Base-by-base conservation (phyloP, 169 alveolate genomes). In the Miamiensis avidus region DNA sequence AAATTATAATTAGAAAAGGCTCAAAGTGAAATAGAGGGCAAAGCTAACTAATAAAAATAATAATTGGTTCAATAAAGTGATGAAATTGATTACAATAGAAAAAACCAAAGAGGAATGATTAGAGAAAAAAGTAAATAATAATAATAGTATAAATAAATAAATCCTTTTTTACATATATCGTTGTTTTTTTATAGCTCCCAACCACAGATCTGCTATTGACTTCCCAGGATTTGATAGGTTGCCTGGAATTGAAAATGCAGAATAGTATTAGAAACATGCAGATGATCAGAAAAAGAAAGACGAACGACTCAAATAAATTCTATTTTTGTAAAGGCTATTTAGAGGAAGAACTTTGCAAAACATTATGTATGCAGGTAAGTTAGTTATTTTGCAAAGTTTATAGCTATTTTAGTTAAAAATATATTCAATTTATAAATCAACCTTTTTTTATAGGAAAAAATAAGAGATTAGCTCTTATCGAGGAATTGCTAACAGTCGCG, bases 311-410 rank as follows among this genome's bases (percentile, higher is more conserved):
- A 82, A 89, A 81, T 98, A 98, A 28, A 96, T 94, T 27, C 83
- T 97, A 0, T 93, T 98, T 25, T 92, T 98, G 83, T 97, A 96
- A 92, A 91, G 98, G 82, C 89, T 98, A 81, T 85, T 98, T 32
- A 94, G 99, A 75, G 99, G 98, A 64, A 92, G 98, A 82, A 97
- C 98, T 77, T 94, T 93, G 83, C 97, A 96, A 89, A 95, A 97
- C 73, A 91, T 93, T 84, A 98, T 98, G 99, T 95, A 96, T 86
- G 98, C 94, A 89, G 99, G 99, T 78, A 96, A 96, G 83, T 97
- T 95, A 49, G 20, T 11, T 11, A 49, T 81, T 95, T n/a, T n/a
- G n/a, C n/a, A 95, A 91, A 92, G 98, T 34, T 92, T 96, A 31
- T 98, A 96, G 76, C 91, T 97, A 77, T 95, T 97, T 78, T 93